Base-by-base conservation (phyloP, 2,329 filamentous ascomycete genomes). In the Aureobasidium lini region DNA sequence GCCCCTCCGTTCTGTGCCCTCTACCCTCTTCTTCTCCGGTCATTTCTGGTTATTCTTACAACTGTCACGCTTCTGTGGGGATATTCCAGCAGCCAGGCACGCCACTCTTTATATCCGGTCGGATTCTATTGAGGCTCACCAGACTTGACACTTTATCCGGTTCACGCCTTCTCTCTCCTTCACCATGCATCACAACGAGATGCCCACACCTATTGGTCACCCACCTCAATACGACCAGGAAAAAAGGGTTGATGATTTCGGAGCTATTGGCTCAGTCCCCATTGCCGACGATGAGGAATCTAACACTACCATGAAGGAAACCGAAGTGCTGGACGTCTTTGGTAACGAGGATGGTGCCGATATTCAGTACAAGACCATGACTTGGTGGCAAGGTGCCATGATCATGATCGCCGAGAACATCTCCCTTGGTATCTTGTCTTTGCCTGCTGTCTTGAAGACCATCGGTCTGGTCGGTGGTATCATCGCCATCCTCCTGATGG, bases 391-490 rank as follows among this genome's bases (percentile, higher is more conserved):
- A 28, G 49, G 29, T 15, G 49, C 43, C 16, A 40, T 57, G 54
- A 75, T 83, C 62, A 83, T 84, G 80, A 77, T 84, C 52, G 81
- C 81, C 6, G 81, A 83, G 64, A 82, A 79, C 7, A 78, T 83
- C 40, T 81, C 79, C 4, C 70, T 84, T 6, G 81, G 81, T 13
- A 79, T 83, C 36, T 73, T 84, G 15, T 80, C 80, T 2, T 67
- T 84, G 7, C 82, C 81, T 1, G 76, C 77, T 47, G 78, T 77
- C 1, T 72, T 84, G 7, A 79, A 80, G 0, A 72, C 71, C 5
- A 69, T 84, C 31, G 81, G 81, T 9, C 66, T 84, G 36, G 72
- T 81, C 9, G 78, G 79, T 6, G 79, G 80, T 16, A 67, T 84
- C 13, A 76, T 85, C 59, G 70, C 83, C 34, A 78, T 85, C 52